phyloP scores from a whole-genome alignment of 2,329 filamentous ascomycete genomes.

The Aspergillus fijiensis region DNA sequence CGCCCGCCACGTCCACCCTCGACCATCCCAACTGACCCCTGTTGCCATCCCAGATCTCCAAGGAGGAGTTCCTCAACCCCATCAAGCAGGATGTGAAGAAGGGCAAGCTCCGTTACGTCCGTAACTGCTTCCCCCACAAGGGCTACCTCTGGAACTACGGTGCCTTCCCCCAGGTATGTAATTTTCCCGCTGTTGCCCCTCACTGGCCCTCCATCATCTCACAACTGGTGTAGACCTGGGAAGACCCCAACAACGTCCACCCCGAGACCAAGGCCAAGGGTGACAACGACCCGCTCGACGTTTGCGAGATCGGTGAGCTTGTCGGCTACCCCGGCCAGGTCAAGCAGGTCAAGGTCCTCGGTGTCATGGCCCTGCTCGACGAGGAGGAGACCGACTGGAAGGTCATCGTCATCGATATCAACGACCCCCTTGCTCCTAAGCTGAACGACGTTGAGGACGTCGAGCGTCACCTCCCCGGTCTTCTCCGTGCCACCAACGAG shows the following conservation, averaged over 20 bases:
- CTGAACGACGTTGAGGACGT: constrained; percentile 99
- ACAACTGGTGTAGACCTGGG: constrained; percentile 73
- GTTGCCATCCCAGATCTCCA: constrained; percentile 72
- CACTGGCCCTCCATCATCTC: background rate
- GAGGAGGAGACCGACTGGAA: constrained; percentile 99
- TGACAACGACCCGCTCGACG: constrained; percentile 98
- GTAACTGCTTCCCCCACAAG: constrained; percentile 99
- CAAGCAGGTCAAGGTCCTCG: constrained; percentile 99
- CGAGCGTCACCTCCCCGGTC: constrained; percentile 94
- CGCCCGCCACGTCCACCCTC: background rate
- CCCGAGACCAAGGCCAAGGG: constrained; percentile 99
- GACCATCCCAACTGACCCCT: constrained; percentile 10
- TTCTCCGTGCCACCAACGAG: constrained; percentile 96
- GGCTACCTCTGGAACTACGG: constrained; percentile 99
- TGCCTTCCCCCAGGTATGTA: constrained; percentile 89
- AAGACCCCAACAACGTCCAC: constrained; percentile 94
- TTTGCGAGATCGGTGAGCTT: constrained; percentile 98
- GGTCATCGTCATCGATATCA: constrained; percentile 98
- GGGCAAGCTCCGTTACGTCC: constrained; percentile 98
- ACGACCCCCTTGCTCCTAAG: constrained; percentile 93
- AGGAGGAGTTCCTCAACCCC: constrained; percentile 96
- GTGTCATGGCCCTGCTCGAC: constrained; percentile 98
- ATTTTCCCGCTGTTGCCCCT: background rate
- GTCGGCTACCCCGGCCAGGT: constrained; percentile 94
- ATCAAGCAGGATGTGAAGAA: constrained; percentile 99